Evolutionary conservation across 2,329 filamentous ascomycete genomes (phyloP), one percentile per base, ranked within the genome.

Genomic region (Fusarium duplospermum): DNA sequence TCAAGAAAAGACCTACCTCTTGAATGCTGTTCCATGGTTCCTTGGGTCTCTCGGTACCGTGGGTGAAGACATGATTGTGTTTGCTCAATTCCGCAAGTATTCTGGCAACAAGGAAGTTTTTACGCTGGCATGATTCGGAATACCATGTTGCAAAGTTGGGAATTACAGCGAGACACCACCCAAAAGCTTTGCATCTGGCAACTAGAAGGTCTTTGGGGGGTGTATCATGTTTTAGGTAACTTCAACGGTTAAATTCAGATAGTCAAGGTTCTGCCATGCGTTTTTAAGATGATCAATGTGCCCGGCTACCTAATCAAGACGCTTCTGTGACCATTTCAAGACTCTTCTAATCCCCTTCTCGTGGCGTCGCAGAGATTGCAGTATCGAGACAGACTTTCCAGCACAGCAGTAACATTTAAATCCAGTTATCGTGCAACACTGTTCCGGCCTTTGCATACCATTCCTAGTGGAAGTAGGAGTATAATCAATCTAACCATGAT

Each of bases 401-500:
- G 16, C 35, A 18, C 16, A 18, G 18, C 2, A 2, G 16, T 6
- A 6, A 3, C 35, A 36, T 36, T 18, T 18, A 7, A 18, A 36
- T 16, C 16, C 16, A 36, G 35, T 16, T 18, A n/a, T 36, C 35
- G 35, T 16, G 9, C 35, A 38, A 38, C 9, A 4, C 16, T 16
- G 36, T 5, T n/a, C 4, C n/a, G 2, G 9, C 4, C 3, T n/a
- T 40, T n/a, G 18, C 9, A 40, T n/a, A 11, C n/a, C 9, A 11
- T 11, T 40, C 18, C 9, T 4, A 10, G 9, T 10, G 18, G n/a
- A 4, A n/a, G n/a, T n/a, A 38, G 9, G n/a, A 11, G 36, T 8
- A n/a, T 7, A 10, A 4, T n/a, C 4, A 10, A 38, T 5, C 18
- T n/a, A n/a, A 0, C 0, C 36, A 38, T n/a, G 8, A 14, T 2